Evolutionary conservation across 768 basidiomycete genomes (phyloP).

Genomic region (Astraeus odoratus): DNA sequence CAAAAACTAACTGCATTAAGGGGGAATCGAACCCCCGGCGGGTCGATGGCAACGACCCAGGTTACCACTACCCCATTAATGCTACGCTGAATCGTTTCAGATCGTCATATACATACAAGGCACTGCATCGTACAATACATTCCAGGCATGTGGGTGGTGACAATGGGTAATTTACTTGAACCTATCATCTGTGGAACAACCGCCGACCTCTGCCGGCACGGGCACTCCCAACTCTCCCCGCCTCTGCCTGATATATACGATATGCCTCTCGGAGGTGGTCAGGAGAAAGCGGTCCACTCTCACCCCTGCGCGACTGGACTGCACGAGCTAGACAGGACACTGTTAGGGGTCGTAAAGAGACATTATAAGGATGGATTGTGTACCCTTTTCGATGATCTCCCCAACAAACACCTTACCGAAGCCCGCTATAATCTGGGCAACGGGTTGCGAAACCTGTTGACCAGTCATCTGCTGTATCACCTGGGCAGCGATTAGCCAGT

Average conservation of each 20-base stretch:
- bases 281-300: conserved; percentile 75
- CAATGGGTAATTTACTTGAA: too few species aligned
- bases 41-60: conserved; percentile 71
- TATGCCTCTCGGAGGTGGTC: conserved; percentile 91
- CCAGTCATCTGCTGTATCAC: conserved; percentile 77
- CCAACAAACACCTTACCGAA: conserved; percentile 91
- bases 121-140: too few species aligned
- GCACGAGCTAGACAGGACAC: conserved; percentile 49
- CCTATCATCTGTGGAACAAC: conserved; percentile 66
- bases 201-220: conserved; percentile 62
- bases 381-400: conserved; percentile 86
- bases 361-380: background rate
- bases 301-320: conserved; percentile 65
- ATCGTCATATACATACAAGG: background rate
- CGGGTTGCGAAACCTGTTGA: conserved; percentile 79
- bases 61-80: conserved; percentile 64
- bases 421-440: conserved; percentile 85
- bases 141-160: too few species aligned
- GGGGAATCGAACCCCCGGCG: conserved; percentile 86
- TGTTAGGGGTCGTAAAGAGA: background rate
- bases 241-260: conserved; percentile 71
- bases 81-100: conserved; percentile 10
- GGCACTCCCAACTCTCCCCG: conserved; percentile 75
- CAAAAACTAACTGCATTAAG: conserved; percentile 51
- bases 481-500: conserved; percentile 29